phyloP scores from a whole-genome alignment of 495 filamentous ascomycete genomes.

The Cairneyella variabilis region DNA sequence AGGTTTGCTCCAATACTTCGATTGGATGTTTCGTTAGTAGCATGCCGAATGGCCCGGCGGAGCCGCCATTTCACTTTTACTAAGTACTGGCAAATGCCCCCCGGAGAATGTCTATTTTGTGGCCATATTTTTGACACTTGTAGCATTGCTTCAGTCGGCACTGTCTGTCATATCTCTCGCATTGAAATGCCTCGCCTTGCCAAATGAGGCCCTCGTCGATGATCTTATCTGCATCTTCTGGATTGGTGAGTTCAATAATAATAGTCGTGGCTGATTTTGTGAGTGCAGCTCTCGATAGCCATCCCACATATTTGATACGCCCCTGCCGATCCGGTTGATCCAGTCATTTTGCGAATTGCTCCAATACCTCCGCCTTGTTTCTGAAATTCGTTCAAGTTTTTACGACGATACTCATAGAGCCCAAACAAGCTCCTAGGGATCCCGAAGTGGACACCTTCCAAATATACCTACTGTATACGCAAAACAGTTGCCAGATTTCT shows the following conservation, averaged over 20 bases:
- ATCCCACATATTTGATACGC: conserved; percentile 11
- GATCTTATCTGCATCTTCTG: conserved; percentile 13
- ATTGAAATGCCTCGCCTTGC: conserved; percentile 19
- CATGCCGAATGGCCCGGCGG: no score
- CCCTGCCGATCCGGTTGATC: neutral
- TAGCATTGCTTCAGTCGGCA: conserved; percentile 24
- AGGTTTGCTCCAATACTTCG: no score
- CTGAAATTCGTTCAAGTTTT: no score
- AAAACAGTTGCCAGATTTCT: no score
- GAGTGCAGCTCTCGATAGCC: conserved; percentile 1
- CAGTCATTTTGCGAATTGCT: conserved; percentile 4
- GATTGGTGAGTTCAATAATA: neutral
- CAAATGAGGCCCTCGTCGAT: conserved; percentile 13
- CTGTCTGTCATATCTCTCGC: conserved; percentile 20
- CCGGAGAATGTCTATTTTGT: no score
- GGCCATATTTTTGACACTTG: conserved; percentile 22
- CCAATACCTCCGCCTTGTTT: neutral
- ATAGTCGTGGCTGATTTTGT: neutral
- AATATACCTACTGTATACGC: no score
- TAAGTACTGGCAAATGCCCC: no score
- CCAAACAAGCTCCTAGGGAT: no score
- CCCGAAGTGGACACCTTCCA: no score
- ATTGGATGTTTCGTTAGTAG: no score
- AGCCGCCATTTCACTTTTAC: no score
- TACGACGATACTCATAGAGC: no score